Evolutionary conservation across 129 eudicot species (phyloP).

Genomic region (Lactuca sativa): DNA sequence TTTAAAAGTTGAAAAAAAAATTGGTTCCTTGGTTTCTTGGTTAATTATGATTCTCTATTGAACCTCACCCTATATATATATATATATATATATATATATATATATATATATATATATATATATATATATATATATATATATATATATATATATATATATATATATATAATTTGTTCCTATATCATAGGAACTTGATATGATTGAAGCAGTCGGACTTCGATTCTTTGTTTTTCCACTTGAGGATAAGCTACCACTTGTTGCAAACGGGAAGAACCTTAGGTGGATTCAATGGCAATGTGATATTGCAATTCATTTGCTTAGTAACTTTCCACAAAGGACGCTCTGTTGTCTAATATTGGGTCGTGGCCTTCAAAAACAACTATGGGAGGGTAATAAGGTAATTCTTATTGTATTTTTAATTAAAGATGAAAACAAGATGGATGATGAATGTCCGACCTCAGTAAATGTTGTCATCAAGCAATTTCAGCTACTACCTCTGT

Average conservation of each 20-base stretch:
- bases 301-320: neutral
- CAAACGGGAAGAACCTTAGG: slow-evolving; percentile 12
- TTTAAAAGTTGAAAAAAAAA: too few species aligned
- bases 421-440: neutral
- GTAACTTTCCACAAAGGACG: slow-evolving; percentile 5
- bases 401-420: neutral
- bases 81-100: slow-evolving; percentile 5
- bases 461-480: too few species aligned
- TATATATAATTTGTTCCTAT: neutral
- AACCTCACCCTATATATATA: slow-evolving; percentile 16
- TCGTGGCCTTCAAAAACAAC: neutral
- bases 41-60: too few species aligned
- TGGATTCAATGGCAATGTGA: neutral
- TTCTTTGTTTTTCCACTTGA: neutral
- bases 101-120: too few species aligned
- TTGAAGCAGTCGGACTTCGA: neutral
- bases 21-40: too few species aligned
- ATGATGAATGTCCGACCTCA: neutral
- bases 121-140: neutral
- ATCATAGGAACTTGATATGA: neutral
- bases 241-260: slow-evolving; percentile 11
- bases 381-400: slow-evolving; percentile 21
- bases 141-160: neutral
- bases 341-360: slow-evolving; percentile 10
- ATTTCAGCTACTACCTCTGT: too few species aligned